Evolutionary conservation across 495 filamentous ascomycete species (phyloP).

Genomic region (Xylaria scruposa): DNA sequence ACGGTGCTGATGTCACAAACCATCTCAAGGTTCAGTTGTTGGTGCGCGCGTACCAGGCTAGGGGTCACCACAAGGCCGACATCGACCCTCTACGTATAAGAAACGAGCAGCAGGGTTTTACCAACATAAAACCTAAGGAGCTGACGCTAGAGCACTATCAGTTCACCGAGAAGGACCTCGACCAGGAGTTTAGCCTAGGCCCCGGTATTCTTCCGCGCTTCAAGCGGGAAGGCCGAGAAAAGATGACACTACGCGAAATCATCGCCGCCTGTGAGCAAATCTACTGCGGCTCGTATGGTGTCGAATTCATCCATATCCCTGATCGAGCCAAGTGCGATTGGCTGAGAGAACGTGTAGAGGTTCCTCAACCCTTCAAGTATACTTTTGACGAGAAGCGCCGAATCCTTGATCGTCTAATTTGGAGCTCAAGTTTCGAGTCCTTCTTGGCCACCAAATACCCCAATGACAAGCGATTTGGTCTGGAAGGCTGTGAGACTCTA

Average conservation of each 20-base stretch:
- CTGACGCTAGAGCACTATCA: slow-evolving; percentile 90
- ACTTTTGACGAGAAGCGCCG: slow-evolving; percentile 95
- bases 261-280: slow-evolving; percentile 90
- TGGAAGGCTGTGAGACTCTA: slow-evolving; percentile 94
- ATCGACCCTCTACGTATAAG: slow-evolving; percentile 96
- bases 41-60: slow-evolving; percentile 95
- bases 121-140: slow-evolving; percentile 89
- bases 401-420: slow-evolving; percentile 96
- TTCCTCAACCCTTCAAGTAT: slow-evolving; percentile 94
- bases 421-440: slow-evolving; percentile 93
- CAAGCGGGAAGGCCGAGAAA: slow-evolving; percentile 82
- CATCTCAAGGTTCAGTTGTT: slow-evolving; percentile 98
- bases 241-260: slow-evolving; percentile 97
- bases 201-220: slow-evolving; percentile 97
- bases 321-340: slow-evolving; percentile 98
- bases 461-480: slow-evolving; percentile 98
- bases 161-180: slow-evolving; percentile 93
- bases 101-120: slow-evolving; percentile 81
- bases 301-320: slow-evolving; percentile 98
- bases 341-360: slow-evolving; percentile 92
- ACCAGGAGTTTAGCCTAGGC: slow-evolving; percentile 89
- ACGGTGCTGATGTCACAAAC: slow-evolving; percentile 86
- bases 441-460: slow-evolving; percentile 98
- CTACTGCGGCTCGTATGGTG: slow-evolving; percentile 95
- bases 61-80: slow-evolving; percentile 96